A percentile compares a stretch with the other conserved stretches of the same genome.
Evolutionary conservation across 306 rosid genomes (phyloP).

Genomic region (Spatholobus suberectus): DNA sequence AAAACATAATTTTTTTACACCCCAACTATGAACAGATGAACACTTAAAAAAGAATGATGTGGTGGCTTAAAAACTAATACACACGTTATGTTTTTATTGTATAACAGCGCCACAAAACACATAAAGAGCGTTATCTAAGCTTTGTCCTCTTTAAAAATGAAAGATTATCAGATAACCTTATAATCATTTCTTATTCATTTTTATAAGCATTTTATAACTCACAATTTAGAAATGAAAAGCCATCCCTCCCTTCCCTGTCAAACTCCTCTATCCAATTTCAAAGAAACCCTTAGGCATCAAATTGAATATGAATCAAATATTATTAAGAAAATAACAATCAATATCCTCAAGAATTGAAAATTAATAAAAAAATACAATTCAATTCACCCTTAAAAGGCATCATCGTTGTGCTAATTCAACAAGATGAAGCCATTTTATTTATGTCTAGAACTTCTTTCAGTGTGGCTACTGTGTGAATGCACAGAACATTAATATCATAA

Average conservation of each 20-base stretch:
- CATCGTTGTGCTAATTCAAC: constrained; percentile 13
- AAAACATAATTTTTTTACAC: neutral
- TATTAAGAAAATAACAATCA: neutral
- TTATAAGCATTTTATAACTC: neutral
- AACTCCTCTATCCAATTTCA: neutral
- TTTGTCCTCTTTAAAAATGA: neutral
- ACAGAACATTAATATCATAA: neutral
- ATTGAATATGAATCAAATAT: constrained; percentile 19
- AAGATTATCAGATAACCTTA: neutral
- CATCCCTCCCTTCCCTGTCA: neutral
- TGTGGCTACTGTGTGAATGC: neutral
- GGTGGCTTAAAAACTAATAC: neutral
- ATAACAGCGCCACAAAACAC: neutral
- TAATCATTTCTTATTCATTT: neutral
- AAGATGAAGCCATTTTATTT: constrained; percentile 16
- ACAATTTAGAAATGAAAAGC: neutral
- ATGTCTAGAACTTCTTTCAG: constrained; percentile 1
- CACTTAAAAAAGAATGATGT: neutral
- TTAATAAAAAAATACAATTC: neutral
- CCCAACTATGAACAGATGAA: neutral
- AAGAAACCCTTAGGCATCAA: constrained; percentile 8
- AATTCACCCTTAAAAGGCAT: neutral
- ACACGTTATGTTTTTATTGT: neutral
- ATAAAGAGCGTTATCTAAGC: neutral
- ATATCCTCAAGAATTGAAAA: neutral